Evolutionary conservation across 441 rosid species (phyloP), one percentile per base, ranked within the genome.

Genomic region (Brassica balearica): DNA sequence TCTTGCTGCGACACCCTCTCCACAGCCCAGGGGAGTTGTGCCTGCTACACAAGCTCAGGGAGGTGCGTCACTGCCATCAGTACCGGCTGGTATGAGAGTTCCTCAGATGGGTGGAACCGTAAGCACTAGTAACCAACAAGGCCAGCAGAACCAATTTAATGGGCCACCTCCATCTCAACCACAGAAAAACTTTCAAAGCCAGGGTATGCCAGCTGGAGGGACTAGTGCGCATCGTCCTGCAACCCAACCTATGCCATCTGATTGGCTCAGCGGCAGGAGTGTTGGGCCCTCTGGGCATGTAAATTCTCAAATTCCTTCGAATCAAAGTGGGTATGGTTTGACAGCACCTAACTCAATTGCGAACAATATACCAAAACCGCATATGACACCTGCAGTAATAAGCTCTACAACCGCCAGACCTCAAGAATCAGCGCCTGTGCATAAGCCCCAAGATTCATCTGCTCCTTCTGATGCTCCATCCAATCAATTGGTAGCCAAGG

Each of bases 1-100:
- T 78, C 91, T 96, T 78, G 92, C 96, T 14, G 90, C 94, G 38
- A 85, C 89, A 55, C 93, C 98, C 43, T 78, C 93, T 66, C 84
- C 96, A 19, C 92, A 87, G 68, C 78, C 87, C 17, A 86, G 77
- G 79, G 80, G 82, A 68, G 84, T 73, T 62, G 56, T 84, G 48
- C 81, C 94, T 82, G 82, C 82, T 76, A 81, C 89, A 15, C 96
- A 82, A 78, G 71, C 82, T 71, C 84, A 82, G 48, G 85, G 86
- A 61, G 73, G 77, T 58, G 12, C 88, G 81, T 72, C 86, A 65
- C 76, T 68, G 69, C 41, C 90, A 81, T 71, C 93, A 23, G 95
- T 85, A 82, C 84, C 77, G 61, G 51, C 85, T 82, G 92, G 92
- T 65, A 62, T 76, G 56, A 79, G 91, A 81, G 92, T 89, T 34